phyloP scores from a whole-genome alignment of 2,329 filamentous ascomycete genomes.

The Malbranchea zuffiana region DNA sequence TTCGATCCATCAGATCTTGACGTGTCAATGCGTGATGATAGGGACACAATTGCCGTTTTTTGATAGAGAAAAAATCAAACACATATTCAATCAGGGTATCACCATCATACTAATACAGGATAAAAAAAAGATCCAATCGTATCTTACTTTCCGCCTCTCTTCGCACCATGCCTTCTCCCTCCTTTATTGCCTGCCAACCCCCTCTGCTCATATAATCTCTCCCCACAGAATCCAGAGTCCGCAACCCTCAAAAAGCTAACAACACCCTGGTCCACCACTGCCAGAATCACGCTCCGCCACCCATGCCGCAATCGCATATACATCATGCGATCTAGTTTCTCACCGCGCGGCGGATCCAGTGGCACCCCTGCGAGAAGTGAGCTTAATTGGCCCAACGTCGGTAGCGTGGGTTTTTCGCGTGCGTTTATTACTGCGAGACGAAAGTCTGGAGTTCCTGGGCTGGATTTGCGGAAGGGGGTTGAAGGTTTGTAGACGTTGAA shows the following conservation, averaged over 20 bases:
- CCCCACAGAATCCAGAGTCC: conserved; percentile 68
- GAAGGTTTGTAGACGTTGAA: conserved; percentile 74
- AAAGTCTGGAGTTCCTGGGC: conserved; percentile 69
- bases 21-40: too few relatives aligned
- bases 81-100: too few relatives aligned
- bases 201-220: conserved; percentile 53
- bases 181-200: conserved; percentile 22
- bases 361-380: conserved; percentile 64
- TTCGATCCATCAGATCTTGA: too few relatives aligned
- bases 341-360: conserved; percentile 47
- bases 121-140: too few relatives aligned
- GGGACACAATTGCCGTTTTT: too few relatives aligned
- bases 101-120: too few relatives aligned
- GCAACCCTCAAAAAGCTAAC: conserved; percentile 76
- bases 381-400: conserved; percentile 60
- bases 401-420: conserved; percentile 53
- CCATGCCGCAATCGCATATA: conserved; percentile 77
- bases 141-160: conserved; percentile 14
- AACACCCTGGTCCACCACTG: conserved; percentile 79
- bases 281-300: conserved; percentile 70
- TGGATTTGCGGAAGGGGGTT: conserved; percentile 64
- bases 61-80: too few relatives aligned
- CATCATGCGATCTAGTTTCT: conserved; percentile 43
- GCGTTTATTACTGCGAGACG: conserved; percentile 73
- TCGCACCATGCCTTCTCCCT: conserved; percentile 15